Conservation (phyloP, 768 basidiomycete species). For the Psilocybe subaeruginosa region DNA sequence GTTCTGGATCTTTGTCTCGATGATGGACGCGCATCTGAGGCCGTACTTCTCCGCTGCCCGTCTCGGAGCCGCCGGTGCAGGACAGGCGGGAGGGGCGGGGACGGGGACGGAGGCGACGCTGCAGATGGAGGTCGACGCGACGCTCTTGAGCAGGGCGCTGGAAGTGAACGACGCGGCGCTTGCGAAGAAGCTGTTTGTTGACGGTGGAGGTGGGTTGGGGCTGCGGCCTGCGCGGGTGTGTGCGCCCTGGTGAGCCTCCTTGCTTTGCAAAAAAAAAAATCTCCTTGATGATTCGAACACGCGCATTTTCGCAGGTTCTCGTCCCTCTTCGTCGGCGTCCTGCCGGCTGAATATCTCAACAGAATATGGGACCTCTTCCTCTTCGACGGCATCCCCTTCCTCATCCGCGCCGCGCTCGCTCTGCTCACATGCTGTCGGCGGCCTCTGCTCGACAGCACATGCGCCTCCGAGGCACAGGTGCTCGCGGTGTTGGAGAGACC, state of each 20-base stretch:
- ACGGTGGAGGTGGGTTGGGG: conserved; percentile 47
- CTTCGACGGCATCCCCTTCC: conserved; percentile 75
- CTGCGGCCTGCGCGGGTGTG: conserved; percentile 62
- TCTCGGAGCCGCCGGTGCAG: too few species aligned
- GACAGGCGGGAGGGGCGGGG: too few species aligned
- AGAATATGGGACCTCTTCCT: conserved; percentile 86
- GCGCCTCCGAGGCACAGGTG: too few species aligned
- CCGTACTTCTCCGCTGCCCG: conserved; percentile 62
- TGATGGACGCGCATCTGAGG: conserved; percentile 86
- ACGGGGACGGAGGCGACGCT: conserved; percentile 18
- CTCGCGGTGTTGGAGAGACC: conserved; percentile 35
- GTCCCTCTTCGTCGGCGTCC: conserved; percentile 66
- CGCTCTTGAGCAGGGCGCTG: conserved; percentile 70
- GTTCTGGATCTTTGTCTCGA: conserved; percentile 87
- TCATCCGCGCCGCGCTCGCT: conserved; percentile 75
- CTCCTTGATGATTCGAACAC: too few species aligned
- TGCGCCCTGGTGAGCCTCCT: conserved; percentile 57
- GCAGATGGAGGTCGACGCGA: conserved; percentile 78
- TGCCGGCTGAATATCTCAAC: conserved; percentile 67
- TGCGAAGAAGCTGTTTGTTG: conserved; percentile 67
- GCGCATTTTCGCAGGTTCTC: conserved; percentile 57
- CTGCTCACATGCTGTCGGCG: conserved; percentile 64
- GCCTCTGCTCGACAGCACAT: too few species aligned
- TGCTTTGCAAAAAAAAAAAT: not conserved
- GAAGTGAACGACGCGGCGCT: conserved; percentile 60